phyloP scores from a whole-genome alignment of 2,329 filamentous ascomycete genomes.

The Clonostachys chloroleuca region DNA sequence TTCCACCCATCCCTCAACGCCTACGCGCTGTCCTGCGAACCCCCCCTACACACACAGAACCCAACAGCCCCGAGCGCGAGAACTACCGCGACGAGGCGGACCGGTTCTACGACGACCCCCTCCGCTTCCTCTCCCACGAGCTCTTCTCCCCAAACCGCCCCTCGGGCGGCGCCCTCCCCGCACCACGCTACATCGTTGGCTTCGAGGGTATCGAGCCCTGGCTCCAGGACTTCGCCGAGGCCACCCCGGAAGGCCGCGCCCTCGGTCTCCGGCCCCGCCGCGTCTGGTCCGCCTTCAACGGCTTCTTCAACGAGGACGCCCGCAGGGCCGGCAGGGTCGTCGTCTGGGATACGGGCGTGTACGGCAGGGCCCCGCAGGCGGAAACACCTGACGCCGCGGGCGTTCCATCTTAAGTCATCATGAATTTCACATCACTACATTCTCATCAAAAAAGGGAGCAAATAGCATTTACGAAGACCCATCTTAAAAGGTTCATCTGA shows the following conservation, averaged over 20 bases:
- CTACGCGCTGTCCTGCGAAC: conserved; percentile 87
- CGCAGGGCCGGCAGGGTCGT: conserved; percentile 51
- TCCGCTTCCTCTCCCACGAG: conserved; percentile 49
- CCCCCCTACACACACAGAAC: conserved; percentile 65
- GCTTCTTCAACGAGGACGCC: conserved; percentile 58
- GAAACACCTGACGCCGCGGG: not conserved
- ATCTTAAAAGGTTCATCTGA: too few relatives aligned
- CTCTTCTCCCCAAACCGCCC: conserved; percentile 29
- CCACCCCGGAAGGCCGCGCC: conserved; percentile 26
- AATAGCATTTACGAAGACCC: too few relatives aligned
- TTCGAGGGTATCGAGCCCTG: conserved; percentile 53
- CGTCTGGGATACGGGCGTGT: conserved; percentile 51
- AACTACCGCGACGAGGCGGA: conserved; percentile 86
- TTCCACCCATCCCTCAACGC: conserved; percentile 70
- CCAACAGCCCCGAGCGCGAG: conserved; percentile 56
- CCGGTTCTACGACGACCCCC: conserved; percentile 71
- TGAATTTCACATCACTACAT: not conserved
- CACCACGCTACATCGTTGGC: conserved; percentile 54
- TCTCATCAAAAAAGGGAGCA: too few relatives aligned
- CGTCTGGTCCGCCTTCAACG: conserved; percentile 56
- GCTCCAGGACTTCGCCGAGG: conserved; percentile 37
- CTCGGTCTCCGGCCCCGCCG: conserved; percentile 33
- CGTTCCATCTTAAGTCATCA: not conserved
- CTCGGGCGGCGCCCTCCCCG: conserved; percentile 7
- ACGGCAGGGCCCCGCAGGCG: conserved; percentile 6